phyloP scores from a whole-genome alignment of 768 basidiomycete species.

The Lentinula sp. region DNA sequence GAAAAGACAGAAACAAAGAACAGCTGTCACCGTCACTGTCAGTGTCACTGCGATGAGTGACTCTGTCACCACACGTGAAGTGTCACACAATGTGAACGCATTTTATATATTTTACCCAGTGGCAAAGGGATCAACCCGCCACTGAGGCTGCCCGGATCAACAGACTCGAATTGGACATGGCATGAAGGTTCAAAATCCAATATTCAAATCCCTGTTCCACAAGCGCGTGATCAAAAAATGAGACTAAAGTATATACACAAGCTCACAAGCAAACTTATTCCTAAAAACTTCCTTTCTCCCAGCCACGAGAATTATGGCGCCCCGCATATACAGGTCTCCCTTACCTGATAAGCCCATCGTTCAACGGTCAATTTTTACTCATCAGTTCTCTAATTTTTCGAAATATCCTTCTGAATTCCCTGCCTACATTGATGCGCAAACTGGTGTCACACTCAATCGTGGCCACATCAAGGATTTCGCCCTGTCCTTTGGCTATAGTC shows the following conservation, averaged over 20 bases:
- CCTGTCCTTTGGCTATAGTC: conserved; percentile 38
- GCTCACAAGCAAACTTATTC: background rate
- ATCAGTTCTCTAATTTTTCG: conserved; percentile 15
- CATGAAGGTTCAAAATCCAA: no score
- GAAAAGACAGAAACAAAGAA: no score
- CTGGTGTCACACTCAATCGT: conserved; percentile 41
- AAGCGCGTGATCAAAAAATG: background rate
- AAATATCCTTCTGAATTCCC: conserved; percentile 24
- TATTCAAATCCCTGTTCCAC: no score
- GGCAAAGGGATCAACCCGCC: no score
- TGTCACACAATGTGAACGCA: no score
- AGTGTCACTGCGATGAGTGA: no score
- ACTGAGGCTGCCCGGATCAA: no score
- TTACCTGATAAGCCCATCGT: conserved; percentile 17
- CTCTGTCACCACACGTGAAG: no score
- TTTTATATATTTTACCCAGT: no score
- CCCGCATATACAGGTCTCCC: conserved; percentile 23
- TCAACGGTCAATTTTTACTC: conserved; percentile 23
- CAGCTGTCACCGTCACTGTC: no score
- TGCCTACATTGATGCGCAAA: conserved; percentile 50
- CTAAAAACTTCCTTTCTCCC: background rate
- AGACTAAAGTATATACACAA: background rate
- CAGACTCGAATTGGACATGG: no score
- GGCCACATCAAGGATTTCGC: conserved; percentile 34
- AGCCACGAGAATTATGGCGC: conserved; percentile 9